Percentiles rank a stretch among this genome's conserved stretches.
Conservation (phyloP, 2,329 filamentous ascomycete species). For the Cladophialophora chaetospira region DNA sequence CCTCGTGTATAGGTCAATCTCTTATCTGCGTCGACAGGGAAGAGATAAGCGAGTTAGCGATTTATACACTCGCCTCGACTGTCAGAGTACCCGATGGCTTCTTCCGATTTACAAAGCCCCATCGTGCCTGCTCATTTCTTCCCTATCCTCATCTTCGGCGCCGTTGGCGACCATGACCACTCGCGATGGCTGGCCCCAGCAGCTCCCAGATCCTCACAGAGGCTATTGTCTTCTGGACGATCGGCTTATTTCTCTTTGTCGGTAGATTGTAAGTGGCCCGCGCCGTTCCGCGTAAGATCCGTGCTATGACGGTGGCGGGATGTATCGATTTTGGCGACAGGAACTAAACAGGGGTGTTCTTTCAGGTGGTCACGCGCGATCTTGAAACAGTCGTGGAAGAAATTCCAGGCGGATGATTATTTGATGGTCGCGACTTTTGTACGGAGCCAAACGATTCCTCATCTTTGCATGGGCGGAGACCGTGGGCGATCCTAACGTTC, state of each 20-base stretch:
- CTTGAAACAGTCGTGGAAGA: not conserved
- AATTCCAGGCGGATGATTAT: not conserved
- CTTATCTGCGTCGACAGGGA: too few species aligned
- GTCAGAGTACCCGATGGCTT: too few species aligned
- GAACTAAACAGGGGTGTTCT: too few species aligned
- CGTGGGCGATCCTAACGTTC: not conserved
- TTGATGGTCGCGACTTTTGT: not conserved
- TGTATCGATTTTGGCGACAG: not conserved
- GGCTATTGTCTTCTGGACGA: not conserved
- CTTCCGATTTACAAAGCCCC: too few species aligned
- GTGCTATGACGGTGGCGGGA: not conserved
- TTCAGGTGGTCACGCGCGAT: not conserved
- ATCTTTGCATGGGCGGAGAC: not conserved
- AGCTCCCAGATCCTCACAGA: not conserved
- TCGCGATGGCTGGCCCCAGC: too few species aligned
- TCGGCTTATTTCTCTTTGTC: not conserved
- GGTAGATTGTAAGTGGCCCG: not conserved
- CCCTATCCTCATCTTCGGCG: too few species aligned
- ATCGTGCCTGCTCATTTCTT: too few species aligned
- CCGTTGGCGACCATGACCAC: too few species aligned
- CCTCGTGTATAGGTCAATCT: too few species aligned
- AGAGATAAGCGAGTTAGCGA: too few species aligned
- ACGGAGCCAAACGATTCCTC: not conserved
- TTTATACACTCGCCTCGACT: too few species aligned
- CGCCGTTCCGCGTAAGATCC: not conserved